Base-by-base conservation (phyloP, 2,329 filamentous ascomycete genomes). In the Ilyonectria destructans region DNA sequence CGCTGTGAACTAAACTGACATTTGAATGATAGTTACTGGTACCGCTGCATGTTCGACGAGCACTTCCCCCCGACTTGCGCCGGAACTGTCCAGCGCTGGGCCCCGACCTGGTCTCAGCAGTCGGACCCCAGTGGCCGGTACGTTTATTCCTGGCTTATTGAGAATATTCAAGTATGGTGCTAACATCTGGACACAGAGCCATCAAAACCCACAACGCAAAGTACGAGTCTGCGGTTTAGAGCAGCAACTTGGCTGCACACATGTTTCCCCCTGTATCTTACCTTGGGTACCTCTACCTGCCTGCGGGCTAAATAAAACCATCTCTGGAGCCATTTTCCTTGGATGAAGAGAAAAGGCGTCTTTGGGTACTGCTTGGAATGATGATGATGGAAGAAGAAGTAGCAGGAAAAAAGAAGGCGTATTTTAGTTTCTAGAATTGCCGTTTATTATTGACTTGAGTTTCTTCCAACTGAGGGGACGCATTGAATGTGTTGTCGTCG, bases 31-130 rank as follows among this genome's bases (percentile, higher is more conserved):
- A 92, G 91, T 54, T 97, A 97, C 88, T 99, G 96, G 96, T 99
- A 99, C 86, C 92, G 96, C 77, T 88, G 86, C 81, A 98, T 99
- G 96, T 99, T 98, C 81, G 96, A 99, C 82, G 96, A 99, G 88
- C 96, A 97, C 84, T 99, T 98, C 89, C 96, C 96, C 54, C 89
- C 91, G 64, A 92, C 92, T 79, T 98, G 96, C 80, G 97, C 96
- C 9, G 91, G 90, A 67, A 99, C 96, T 8, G 96, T 99, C 61
- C 93, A 94, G 93, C 89, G 96, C 79, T 99, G 96, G 97, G 95
- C 93, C 65, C 96, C 96, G 31, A 99, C 93, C 43, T 99, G 96
- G 96, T 97, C 94, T 64, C 93, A 97, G 82, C 95, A 98, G 89
- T 93, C 91, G 29, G 96, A 99, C 82, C 96, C 96, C 69, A 97